Base-by-base conservation (phyloP, 441 rosid species). In the Brassica balearica region DNA sequence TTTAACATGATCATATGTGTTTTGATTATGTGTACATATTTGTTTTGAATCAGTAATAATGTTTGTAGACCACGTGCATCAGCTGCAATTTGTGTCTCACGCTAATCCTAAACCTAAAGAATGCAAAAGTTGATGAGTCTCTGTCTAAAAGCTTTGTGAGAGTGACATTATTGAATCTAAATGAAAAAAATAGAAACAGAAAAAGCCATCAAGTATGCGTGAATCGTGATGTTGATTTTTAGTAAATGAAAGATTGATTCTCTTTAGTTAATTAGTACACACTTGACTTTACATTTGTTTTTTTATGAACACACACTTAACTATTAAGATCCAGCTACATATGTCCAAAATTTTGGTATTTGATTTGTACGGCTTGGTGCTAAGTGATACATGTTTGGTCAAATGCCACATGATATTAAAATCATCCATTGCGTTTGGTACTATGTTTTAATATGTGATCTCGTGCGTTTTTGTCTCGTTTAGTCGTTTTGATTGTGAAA, bases 191-290 rank as follows among this genome's bases (percentile, higher is more conserved):
- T 12, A 43, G 7, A 59, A 25, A 74, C 73, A 20, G 5, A 68
- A 68, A 10, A 75, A 38, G 27, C 22, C 34, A 67, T 23, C 14
- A 66, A 14, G 9, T 2, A 1, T 22, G 43, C 1, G 5, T 58
- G 5, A 38, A 59, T 8, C 5, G 68, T 68, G 62, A 62, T 62
- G 70, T 53, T 51, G 70, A 55, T 64, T 2, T 25, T 65, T 53
- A 25, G 58, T 53, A 64, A 14, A 70, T 53, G 71, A 63, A 51
- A 77, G 69, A 77, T 63, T 53, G 71, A 23, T 34, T 36, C 22
- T 63, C 25, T 63, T 70, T 77, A 29, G 62, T n/a, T 61, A 7
- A n/a, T 9, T 34, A 65, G 9, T 11, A 58, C 23, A 43, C 15
- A 75, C 60, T 58, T 58, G 34, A 15, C 46, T 69, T 69, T 8